A percentile compares a stretch with the other conserved stretches of the same genome.
Evolutionary conservation across 495 filamentous ascomycete genomes (phyloP).

Genomic region (Achaetomiella virescens): DNA sequence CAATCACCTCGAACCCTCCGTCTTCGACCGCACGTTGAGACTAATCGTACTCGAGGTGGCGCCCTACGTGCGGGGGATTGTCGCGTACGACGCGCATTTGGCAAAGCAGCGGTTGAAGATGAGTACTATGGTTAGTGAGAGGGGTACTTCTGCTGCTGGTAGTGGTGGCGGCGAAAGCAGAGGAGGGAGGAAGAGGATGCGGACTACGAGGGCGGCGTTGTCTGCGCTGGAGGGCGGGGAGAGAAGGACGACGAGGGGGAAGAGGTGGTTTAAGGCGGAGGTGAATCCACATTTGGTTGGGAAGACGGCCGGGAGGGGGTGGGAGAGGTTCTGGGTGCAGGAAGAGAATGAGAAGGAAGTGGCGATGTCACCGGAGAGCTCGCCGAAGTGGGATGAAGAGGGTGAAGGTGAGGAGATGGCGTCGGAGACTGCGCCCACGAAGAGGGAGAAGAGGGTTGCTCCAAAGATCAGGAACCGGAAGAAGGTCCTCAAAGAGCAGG

Average conservation of each 20-base stretch:
- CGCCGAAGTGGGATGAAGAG: not conserved
- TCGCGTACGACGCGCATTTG: slow-evolving; percentile 63
- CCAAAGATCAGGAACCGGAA: slow-evolving; percentile 14
- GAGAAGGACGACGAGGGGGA: slow-evolving; percentile 63
- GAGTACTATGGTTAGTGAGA: slow-evolving; percentile 48
- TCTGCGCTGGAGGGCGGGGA: slow-evolving; percentile 77
- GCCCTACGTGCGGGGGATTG: slow-evolving; percentile 76
- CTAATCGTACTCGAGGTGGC: slow-evolving; percentile 69
- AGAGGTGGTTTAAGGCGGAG: slow-evolving; percentile 70
- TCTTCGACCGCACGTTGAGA: slow-evolving; percentile 62
- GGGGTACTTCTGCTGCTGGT: too few relatives aligned
- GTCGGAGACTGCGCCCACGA: slow-evolving; percentile 2
- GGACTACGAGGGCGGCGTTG: slow-evolving; percentile 73
- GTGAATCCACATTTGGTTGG: slow-evolving; percentile 59
- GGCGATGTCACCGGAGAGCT: not conserved
- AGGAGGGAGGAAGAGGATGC: slow-evolving; percentile 54
- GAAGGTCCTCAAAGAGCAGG: slow-evolving; percentile 14
- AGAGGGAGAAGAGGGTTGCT: slow-evolving; percentile 1
- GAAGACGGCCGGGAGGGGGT: slow-evolving; percentile 58
- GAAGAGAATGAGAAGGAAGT: not conserved
- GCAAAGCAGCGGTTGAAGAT: slow-evolving; percentile 59
- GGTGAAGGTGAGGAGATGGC: not conserved
- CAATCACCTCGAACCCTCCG: slow-evolving; percentile 46
- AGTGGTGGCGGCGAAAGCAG: slow-evolving; percentile 41
- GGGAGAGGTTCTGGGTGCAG: slow-evolving; percentile 46